Conservation (phyloP, 352 stramenopile genomes). For the Phytophthora crassamura region DNA sequence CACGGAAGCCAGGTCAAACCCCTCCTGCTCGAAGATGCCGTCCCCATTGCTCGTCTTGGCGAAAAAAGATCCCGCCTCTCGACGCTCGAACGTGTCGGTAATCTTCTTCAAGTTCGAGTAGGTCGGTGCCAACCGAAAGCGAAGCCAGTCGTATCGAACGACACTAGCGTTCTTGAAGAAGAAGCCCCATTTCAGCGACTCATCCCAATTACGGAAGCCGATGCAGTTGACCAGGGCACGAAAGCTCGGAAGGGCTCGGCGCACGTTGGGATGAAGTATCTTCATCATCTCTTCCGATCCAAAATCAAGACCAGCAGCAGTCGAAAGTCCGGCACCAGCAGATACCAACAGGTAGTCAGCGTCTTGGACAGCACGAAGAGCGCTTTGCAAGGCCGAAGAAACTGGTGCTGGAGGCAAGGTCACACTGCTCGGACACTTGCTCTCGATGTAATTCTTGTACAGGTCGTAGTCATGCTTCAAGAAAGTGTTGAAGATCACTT, state of each 20-base stretch:
- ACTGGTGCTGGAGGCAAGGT: constrained; percentile 10
- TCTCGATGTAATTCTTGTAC: constrained; percentile 51
- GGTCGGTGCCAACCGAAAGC: constrained; percentile 48
- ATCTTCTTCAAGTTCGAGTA: constrained; percentile 51
- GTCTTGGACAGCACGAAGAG: constrained; percentile 34
- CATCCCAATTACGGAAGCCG: constrained; percentile 42
- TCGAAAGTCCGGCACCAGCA: constrained; percentile 57
- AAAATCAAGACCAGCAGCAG: constrained; percentile 64
- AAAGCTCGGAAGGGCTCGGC: constrained; percentile 39
- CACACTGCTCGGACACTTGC: constrained; percentile 25
- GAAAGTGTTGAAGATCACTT: constrained; percentile 81
- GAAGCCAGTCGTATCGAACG: constrained; percentile 48
- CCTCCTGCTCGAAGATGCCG: constrained; percentile 68
- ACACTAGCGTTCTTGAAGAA: constrained; percentile 60
- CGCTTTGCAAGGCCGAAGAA: constrained; percentile 24
- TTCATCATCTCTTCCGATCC: constrained; percentile 57
- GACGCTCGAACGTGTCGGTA: constrained; percentile 30
- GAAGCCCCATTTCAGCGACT: constrained; percentile 54
- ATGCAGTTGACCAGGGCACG: constrained; percentile 58
- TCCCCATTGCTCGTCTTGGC: constrained; percentile 66
- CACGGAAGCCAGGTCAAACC: constrained; percentile 48
- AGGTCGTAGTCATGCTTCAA: constrained; percentile 58
- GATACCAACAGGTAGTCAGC: constrained; percentile 38
- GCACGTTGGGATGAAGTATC: constrained; percentile 48
- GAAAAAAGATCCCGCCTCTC: constrained; percentile 39